Base-by-base conservation (phyloP, 75 land plant species). In the Selaginella moellendorffii region DNA sequence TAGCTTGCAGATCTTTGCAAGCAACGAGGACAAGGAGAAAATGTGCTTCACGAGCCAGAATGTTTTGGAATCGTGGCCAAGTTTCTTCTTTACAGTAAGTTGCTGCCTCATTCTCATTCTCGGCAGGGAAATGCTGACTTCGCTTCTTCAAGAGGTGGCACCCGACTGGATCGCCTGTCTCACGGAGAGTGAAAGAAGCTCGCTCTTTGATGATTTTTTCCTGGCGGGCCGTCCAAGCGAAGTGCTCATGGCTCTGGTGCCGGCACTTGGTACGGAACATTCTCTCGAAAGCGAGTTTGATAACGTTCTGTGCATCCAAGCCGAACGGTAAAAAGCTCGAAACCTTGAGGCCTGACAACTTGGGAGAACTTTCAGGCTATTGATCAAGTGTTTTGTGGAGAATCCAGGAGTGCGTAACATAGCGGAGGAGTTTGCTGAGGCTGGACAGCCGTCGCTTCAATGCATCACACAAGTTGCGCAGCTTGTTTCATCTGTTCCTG, bases 401-500 rank as follows among this genome's bases (percentile, higher is more conserved):
- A 36, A 14, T 36, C 14, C 14, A 14, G 46, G 46, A 5, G 46
- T 36, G 14, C 5, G 14, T 5, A 36, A 14, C 5, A 36, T 36
- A 14, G 46, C 14, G 5, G 46, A 14, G 14, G 46, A 36, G 14
- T 14, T 36, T 5, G 46, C 10, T 36, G 46, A n/a, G n/a, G n/a
- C n/a, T n/a, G n/a, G n/a, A n/a, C n/a, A 36, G 46, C 46, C 5
- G 46, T 14, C 5, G 46, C 46, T 5, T 5, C 5, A 36, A 5
- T 5, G 46, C 46, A 36, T 5, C 46, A 36, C 10, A 36, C 46
- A 36, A 36, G 46, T 36, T 36, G 79, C 88, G 61, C 93, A 85
- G 69, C 62, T 87, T 63, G 62, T 91, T 36, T 71, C 86, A 30
- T 84, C 95, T 52, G 74, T 91, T 71, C 97, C 97, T 72, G 97